Evolutionary conservation across 768 basidiomycete genomes (phyloP), one percentile per base, ranked within the genome.

Genomic region (Suillus fuscotomentosus): DNA sequence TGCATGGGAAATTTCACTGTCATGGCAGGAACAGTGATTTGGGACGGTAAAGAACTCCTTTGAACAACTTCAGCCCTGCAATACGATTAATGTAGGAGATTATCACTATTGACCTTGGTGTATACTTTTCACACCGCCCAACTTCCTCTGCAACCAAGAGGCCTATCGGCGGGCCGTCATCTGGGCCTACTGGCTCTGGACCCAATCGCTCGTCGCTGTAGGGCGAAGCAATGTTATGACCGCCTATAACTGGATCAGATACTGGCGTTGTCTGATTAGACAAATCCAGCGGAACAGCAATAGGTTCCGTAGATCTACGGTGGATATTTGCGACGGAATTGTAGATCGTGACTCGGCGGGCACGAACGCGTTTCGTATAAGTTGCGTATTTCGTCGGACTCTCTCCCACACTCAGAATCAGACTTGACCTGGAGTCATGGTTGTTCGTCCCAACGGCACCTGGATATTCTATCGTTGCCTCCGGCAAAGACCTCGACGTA

Each of bases 131-230:
- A 43, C 68, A 65, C 14, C 66, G 71, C 14, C 60, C 61, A n/a
- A 71, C 54, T 55, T 63, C 62, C 1, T 7, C n/a, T 31, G 62
- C 55, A 34, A 75, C 66, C 41, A 70, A 68, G 5, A 75, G 74
- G 50, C 3, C 61, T 51, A 77, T 71, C n/a, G 66, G 67, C 36
- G 10, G 27, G 24, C 47, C 55, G 4, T 14, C 3, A 24, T 38
- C 36, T 38, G 9, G 1, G 36, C 36, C 36, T 38, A 31, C 31
- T 34, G 34, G 17, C 0, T 56, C 56, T 2, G 31, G 31, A 10
- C 61, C 70, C 6, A 65, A 66, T 27, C 31, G 17, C 36, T 34
- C 53, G 36, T 64, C 39, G 2, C 1, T 36, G 38, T 36, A 56
- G 17, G 51, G 51, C 27, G 17, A 20, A 53, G 51, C 31, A 53